These are phyloP conservation scores for Xylaria palmicola DNA, from an alignment of 495 filamentous ascomycete species.

Conservation along the genomic window DNA sequence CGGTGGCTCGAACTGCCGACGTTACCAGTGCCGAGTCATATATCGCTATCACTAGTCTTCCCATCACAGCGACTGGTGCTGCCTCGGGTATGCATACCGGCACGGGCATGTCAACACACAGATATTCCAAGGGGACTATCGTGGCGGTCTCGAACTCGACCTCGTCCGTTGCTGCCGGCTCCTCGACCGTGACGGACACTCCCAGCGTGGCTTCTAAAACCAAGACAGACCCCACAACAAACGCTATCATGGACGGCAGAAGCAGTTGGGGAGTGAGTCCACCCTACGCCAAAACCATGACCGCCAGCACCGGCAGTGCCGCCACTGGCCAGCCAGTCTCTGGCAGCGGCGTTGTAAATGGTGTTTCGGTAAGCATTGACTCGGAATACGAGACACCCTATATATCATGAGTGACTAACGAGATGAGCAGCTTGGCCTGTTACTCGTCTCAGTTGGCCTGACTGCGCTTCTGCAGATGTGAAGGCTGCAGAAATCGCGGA, in stretches of 20 bases:
- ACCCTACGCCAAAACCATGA: constrained; percentile 9
- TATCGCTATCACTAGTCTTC: background rate
- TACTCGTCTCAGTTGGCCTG: constrained; percentile 18
- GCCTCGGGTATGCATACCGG: background rate
- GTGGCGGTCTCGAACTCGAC: constrained; percentile 7
- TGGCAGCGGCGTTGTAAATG: constrained; percentile 10
- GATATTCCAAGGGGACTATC: background rate
- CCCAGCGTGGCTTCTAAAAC: constrained; percentile 7
- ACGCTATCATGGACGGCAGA: constrained; percentile 7
- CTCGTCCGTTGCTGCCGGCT: constrained; percentile 10
- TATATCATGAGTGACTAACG: constrained; percentile 12
- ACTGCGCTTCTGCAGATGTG: constrained; percentile 21
- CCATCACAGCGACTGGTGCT: background rate
- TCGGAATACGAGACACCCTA: background rate
- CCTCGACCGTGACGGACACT: background rate
- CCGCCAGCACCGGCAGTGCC: background rate
- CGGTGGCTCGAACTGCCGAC: constrained; percentile 1
- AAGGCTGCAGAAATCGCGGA: constrained; percentile 5
- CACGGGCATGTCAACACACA: background rate
- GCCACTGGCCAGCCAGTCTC: constrained; percentile 9
- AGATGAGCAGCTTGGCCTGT: constrained; percentile 17
- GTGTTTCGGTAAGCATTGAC: constrained; percentile 22
- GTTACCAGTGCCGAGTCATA: background rate
- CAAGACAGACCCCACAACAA: background rate
- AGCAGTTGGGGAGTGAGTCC: constrained; percentile 11